phyloP scores from a whole-genome alignment of 208 protist species.

The Wallacemonas sp. region DNA sequence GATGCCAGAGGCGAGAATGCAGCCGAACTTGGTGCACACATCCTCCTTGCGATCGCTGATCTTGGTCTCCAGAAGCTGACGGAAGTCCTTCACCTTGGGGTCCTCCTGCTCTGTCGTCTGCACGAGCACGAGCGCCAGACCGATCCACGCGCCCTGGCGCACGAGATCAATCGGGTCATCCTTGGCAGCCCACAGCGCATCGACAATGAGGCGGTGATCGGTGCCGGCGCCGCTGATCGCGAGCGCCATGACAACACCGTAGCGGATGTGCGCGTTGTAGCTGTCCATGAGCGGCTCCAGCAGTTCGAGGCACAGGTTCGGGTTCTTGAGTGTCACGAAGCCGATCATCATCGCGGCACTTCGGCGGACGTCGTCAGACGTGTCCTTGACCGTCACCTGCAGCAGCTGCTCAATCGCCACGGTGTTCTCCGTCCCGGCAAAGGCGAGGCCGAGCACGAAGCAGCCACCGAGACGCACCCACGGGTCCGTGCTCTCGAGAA shows the following conservation, averaged over 20 bases:
- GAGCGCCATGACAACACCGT: conserved; percentile 97
- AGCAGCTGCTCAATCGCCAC: conserved; percentile 95
- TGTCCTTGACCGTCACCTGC: conserved; percentile 97
- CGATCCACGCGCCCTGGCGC: conserved; percentile 97
- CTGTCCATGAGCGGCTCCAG: conserved; percentile 89
- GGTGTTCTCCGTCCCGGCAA: conserved; percentile 96
- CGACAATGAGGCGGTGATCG: conserved; percentile 90
- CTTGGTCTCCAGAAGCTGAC: conserved; percentile 67
- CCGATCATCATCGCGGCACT: conserved; percentile 98
- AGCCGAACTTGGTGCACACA: conserved; percentile 97
- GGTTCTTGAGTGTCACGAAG: conserved; percentile 97
- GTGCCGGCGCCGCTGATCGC: conserved; percentile 98
- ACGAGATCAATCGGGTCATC: conserved; percentile 97
- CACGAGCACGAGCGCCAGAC: conserved; percentile 96
- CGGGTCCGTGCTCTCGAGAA: conserved; percentile 94
- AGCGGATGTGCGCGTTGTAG: conserved; percentile 99
- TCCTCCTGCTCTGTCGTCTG: conserved; percentile 91
- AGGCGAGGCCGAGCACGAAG: conserved; percentile 97
- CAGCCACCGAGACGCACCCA: conserved; percentile 97
- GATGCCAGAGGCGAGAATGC: conserved; percentile 96
- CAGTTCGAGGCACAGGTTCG: conserved; percentile 90
- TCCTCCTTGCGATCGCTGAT: conserved; percentile 95
- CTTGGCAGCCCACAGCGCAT: conserved; percentile 94
- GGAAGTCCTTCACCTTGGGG: conserved; percentile 88
- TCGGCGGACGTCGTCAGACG: conserved; percentile 98